Evolutionary conservation across 1,284 basidiomycete genomes (phyloP), one percentile per base, ranked within the genome.

Genomic region (Leccinum fallax): DNA sequence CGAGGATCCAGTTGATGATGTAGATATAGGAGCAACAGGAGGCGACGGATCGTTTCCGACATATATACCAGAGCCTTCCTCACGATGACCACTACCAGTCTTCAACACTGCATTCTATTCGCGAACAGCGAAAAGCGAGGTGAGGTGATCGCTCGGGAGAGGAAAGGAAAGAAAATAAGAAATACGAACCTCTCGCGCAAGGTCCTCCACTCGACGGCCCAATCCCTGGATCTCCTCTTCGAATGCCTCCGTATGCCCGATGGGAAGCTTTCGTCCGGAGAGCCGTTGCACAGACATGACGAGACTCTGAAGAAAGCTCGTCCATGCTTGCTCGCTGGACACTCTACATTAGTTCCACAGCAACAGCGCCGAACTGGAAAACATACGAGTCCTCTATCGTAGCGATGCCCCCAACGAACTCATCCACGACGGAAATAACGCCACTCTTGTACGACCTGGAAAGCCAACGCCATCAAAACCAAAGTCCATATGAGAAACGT

Each of bases 381-480:
- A 24, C 59, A 65, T 78, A 65, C 70, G 89, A 90, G 79, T 93
- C 90, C 40, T 87, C 83, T 59, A 79, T 85, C 15, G 13, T 88
- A 78, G 65, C 85, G 80, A 66, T 88, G 83, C 19, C 91, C 80
- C 69, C 85, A n/a, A 90, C 79, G 64, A 95, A 92, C 55, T 81
- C 84, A 58, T 87, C 85, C 28, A 92, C 66, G 34, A 93, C 78
- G 4, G 81, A 80, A 51, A 93, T 79, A 0, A 88, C 67, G 62
- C 89, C 83, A 1, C 78, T 76, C 71, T 91, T 91, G 56, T 89
- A 77, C 64, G 86, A 81, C 30, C 89, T 91, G 59, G n/a, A 53
- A 48, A 8, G 26, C 19, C n/a, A 28, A 46, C 43, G 2, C 11
- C 19, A 46, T 75, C 59, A 57, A 43, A 43, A 56, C 40, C 26